A percentile compares a stretch with the other conserved stretches of the same genome.
These are phyloP conservation scores for Globisporangium sylvaticum DNA, from an alignment of 352 stramenopile genomes.

Conservation along the genomic window DNA sequence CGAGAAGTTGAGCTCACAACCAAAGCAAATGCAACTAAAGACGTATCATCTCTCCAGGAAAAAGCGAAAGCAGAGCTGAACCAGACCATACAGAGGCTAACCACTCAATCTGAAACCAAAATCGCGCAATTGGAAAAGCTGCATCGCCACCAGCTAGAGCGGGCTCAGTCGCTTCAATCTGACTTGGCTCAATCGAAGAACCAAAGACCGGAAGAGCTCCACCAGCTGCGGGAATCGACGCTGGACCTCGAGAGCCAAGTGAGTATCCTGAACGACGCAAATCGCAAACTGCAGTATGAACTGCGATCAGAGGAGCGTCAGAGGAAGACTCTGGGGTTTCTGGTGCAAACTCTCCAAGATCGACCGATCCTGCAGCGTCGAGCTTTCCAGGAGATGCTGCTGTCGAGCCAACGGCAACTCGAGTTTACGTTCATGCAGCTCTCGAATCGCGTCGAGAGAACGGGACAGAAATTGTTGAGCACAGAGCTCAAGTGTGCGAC, in stretches of 20 bases:
- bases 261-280: slow-evolving; percentile 12
- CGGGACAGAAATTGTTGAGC: neutral
- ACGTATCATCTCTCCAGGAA: neutral
- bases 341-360: slow-evolving; percentile 44
- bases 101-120: slow-evolving; percentile 16
- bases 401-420: slow-evolving; percentile 27
- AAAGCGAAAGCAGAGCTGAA: neutral
- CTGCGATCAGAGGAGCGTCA: slow-evolving; percentile 14
- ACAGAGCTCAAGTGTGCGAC: slow-evolving; percentile 9
- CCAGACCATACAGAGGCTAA: neutral
- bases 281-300: slow-evolving; percentile 12
- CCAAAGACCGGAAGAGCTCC: slow-evolving; percentile 17
- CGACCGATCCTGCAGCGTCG: slow-evolving; percentile 34
- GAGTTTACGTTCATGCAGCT: slow-evolving; percentile 27
- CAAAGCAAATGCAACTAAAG: neutral
- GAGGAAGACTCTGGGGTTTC: slow-evolving; percentile 17
- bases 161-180: neutral
- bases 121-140: slow-evolving; percentile 8
- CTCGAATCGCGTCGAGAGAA: slow-evolving; percentile 10
- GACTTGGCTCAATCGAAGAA: slow-evolving; percentile 14
- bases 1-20: slow-evolving; percentile 1
- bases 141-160: neutral
- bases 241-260: slow-evolving; percentile 14
- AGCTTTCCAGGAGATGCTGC: slow-evolving; percentile 39
- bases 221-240: neutral